Percentiles rank a stretch among this genome's conserved stretches.
phyloP scores from a whole-genome alignment of 1,284 basidiomycete species.

The Tilletia setariae region DNA sequence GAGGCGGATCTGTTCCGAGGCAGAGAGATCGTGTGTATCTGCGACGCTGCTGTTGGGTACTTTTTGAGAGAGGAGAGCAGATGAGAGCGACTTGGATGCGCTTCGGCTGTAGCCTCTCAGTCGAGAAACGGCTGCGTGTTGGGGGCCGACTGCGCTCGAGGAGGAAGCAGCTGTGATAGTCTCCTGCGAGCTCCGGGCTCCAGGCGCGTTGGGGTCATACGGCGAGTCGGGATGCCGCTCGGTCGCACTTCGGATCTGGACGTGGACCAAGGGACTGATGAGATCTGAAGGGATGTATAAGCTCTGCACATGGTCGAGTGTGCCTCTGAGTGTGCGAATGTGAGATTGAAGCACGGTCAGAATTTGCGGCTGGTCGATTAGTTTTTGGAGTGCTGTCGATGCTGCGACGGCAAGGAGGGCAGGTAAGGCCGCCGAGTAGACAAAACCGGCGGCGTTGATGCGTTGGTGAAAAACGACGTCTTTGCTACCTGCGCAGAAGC shows the following conservation, averaged over 20 bases:
- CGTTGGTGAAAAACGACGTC: constrained; percentile 86
- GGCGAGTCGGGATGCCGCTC: constrained; percentile 43
- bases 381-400: constrained; percentile 75
- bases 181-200: not conserved
- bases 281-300: constrained; percentile 78
- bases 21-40: constrained; percentile 33
- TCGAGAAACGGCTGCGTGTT: not conserved
- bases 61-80: no score
- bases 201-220: constrained; percentile 26
- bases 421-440: constrained; percentile 94
- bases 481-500: constrained; percentile 87
- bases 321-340: constrained; percentile 68
- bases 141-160: not conserved
- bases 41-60: not conserved
- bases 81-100: no score
- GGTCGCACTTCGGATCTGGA: constrained; percentile 62
- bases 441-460: constrained; percentile 92
- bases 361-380: constrained; percentile 66
- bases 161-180: not conserved
- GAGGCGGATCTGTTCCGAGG: constrained; percentile 39
- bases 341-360: constrained; percentile 77
- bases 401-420: constrained; percentile 82
- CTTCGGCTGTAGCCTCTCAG: not conserved
- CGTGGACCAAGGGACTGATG: constrained; percentile 81
- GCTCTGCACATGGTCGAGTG: constrained; percentile 73